Percentiles rank a stretch among this genome's conserved stretches.
Evolutionary conservation across 176 grass and related monocot species (phyloP).

Genomic region (Phyllostachys edulis): DNA sequence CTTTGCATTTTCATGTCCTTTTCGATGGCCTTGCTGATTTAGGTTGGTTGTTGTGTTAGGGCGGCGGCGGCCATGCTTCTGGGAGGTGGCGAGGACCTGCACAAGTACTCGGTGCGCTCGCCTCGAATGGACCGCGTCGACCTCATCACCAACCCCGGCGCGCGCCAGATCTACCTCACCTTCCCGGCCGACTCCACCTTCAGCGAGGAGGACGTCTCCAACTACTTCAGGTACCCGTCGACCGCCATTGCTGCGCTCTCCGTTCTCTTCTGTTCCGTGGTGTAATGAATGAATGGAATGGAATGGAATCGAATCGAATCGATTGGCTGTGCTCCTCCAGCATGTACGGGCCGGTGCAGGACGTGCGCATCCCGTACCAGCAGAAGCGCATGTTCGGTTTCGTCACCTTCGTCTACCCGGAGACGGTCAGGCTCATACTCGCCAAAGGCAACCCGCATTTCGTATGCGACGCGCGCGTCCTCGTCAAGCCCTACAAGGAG

Average conservation of each 20-base stretch:
- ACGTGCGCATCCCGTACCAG: conserved; percentile 91
- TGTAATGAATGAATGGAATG: neutral
- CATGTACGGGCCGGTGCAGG: conserved; percentile 88
- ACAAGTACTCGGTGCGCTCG: conserved; percentile 53
- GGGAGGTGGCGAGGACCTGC: conserved; percentile 41
- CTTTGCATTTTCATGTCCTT: neutral
- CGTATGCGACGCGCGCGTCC: conserved; percentile 75
- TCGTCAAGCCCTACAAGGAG: conserved; percentile 97
- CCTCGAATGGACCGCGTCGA: conserved; percentile 57
- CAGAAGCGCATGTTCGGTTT: conserved; percentile 99
- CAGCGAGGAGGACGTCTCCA: conserved; percentile 75
- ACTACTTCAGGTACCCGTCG: conserved; percentile 73
- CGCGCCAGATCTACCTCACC: conserved; percentile 87
- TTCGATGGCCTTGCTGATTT: neutral
- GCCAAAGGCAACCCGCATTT: conserved; percentile 83
- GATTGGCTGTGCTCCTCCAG: conserved; percentile 34
- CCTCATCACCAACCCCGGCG: conserved; percentile 44
- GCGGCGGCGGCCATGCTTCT: conserved; percentile 44
- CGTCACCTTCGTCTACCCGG: conserved; percentile 80
- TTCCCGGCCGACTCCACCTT: conserved; percentile 88
- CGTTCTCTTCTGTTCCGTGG: neutral
- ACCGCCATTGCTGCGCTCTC: neutral
- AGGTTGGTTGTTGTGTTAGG: conserved; percentile 21
- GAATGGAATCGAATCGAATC: neutral
- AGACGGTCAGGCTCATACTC: conserved; percentile 65